Evolutionary conservation across 225 moss, liverwort and hornwort genomes (phyloP).

Genomic region (Anthoceros angustus): DNA sequence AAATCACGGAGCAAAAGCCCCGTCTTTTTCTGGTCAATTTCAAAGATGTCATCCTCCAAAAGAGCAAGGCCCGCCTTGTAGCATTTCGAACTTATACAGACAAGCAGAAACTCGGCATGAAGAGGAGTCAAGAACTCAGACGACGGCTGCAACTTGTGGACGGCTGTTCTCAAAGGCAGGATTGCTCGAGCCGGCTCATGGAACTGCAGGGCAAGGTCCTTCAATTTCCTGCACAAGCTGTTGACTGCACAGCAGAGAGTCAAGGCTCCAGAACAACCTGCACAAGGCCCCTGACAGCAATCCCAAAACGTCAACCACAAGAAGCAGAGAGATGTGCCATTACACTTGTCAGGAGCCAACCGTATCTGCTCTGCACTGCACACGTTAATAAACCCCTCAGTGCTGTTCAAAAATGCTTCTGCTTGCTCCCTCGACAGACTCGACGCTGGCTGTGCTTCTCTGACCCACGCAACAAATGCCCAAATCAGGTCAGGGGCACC

Average conservation of each 20-base stretch:
- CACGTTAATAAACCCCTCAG: constrained; percentile 46
- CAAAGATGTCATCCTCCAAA: constrained; percentile 94
- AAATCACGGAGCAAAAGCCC: constrained; percentile 85
- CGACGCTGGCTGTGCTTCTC: constrained; percentile 65
- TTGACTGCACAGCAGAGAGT: constrained; percentile 38
- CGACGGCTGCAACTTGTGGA: constrained; percentile 85
- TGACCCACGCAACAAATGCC: constrained; percentile 15
- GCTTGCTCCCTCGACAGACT: constrained; percentile 54
- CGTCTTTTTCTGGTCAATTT: constrained; percentile 92
- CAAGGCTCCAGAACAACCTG: not conserved
- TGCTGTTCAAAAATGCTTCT: constrained; percentile 51
- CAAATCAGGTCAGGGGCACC: not conserved
- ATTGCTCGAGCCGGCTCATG: constrained; percentile 64
- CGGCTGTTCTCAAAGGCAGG: constrained; percentile 58
- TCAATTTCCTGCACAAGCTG: constrained; percentile 71
- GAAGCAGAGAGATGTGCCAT: not conserved
- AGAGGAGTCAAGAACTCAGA: constrained; percentile 81
- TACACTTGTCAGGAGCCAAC: constrained; percentile 86
- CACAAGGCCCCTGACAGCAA: too few relatives aligned
- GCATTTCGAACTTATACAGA: constrained; percentile 77
- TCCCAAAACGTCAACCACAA: not conserved
- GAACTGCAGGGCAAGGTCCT: constrained; percentile 75
- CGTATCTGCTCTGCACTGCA: constrained; percentile 86
- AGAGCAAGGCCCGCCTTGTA: constrained; percentile 71
- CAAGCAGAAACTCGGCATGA: constrained; percentile 83